Percentiles rank a stretch among this genome's conserved stretches.
Conservation (phyloP, 1,139 yeast genomes). For the Diutina scorzettiae region DNA sequence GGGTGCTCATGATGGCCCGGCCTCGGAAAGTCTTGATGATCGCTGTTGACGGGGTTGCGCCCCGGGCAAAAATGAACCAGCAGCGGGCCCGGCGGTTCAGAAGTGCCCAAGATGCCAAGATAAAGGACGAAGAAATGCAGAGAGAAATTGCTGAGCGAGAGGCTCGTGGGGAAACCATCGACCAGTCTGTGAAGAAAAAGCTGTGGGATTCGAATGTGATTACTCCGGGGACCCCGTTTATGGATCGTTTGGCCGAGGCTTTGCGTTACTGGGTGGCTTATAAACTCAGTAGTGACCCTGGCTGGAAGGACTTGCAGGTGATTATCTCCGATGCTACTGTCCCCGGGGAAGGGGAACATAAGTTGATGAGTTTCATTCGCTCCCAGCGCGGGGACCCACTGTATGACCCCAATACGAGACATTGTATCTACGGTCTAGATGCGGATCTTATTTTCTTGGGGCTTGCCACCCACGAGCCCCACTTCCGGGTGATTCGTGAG, state of each 20-base stretch:
- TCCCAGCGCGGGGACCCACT: conserved; percentile 62
- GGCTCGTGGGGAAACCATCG: conserved; percentile 45
- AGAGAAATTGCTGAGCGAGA: conserved; percentile 40
- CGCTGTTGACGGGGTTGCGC: conserved; percentile 99
- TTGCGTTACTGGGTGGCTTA: conserved; percentile 85
- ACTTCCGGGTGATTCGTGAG: conserved; percentile 87
- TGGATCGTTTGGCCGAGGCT: conserved; percentile 80
- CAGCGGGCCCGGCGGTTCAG: conserved; percentile 96
- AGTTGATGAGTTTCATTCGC: conserved; percentile 90
- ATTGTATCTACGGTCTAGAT: conserved; percentile 94
- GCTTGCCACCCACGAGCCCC: conserved; percentile 94
- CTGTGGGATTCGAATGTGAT: conserved; percentile 92
- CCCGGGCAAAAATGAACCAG: conserved; percentile 98
- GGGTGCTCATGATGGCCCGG: conserved; percentile 73
- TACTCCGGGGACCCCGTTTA: conserved; percentile 98
- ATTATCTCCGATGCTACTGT: conserved; percentile 92
- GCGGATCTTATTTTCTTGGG: conserved; percentile 97
- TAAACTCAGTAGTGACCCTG: conserved; percentile 80
- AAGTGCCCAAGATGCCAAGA: conserved; percentile 41
- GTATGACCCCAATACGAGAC: conserved; percentile 79
- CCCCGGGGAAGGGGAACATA: conserved; percentile 99
- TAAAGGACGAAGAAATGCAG: conserved; percentile 76
- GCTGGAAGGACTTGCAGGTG: conserved; percentile 79
- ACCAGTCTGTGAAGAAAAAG: conserved; percentile 48
- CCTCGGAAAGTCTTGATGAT: conserved; percentile 84